Evolutionary conservation across 2,329 filamentous ascomycete genomes (phyloP), one percentile per base, ranked within the genome.

Genomic region (Clarireedia paspali): DNA sequence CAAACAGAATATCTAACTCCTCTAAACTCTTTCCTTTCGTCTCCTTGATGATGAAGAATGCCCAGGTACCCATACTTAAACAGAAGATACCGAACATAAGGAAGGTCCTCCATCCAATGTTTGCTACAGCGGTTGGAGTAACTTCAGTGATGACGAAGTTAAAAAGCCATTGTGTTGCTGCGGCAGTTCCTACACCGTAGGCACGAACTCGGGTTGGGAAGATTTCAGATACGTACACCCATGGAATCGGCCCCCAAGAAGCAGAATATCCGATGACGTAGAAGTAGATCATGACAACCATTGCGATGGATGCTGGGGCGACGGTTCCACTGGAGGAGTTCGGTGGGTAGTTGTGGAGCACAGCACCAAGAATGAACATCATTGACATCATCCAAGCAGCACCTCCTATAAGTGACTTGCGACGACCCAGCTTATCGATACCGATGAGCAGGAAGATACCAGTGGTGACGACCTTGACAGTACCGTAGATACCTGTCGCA

Each of bases 91-190:
- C 75, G 70, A 75, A 78, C 57, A 78, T 68, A 4, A 77, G 61
- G 60, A 77, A 78, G 0, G 73, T 74, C 12, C 70, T 53, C 74
- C 73, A 78, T 1, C 72, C 71, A 57, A 79, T 68, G 47, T 72
- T 70, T 1, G 66, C 62, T 56, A 80, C 76, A 71, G 77, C 78
- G 61, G 76, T 75, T 0, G 77, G 77, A 0, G 77, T 78, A 15
- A 71, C 67, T 26, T 77, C 70, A 0, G 73, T 73, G 58, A 78
- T 76, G 27, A 74, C 69, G 66, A 78, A 80, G 66, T 78, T 88
- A 71, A 88, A 88, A 2, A 88, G 71, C 84, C 84, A 87, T 65
- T 88, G 83, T 0, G 82, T 86, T 1, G 81, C 83, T 0, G 85
- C 84, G 0, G 77, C 84, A 47, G 88, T 74, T 4, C 83, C 77